Evolutionary conservation across 2,329 filamentous ascomycete genomes (phyloP).

Genomic region (Pseudogymnoascus sp.): DNA sequence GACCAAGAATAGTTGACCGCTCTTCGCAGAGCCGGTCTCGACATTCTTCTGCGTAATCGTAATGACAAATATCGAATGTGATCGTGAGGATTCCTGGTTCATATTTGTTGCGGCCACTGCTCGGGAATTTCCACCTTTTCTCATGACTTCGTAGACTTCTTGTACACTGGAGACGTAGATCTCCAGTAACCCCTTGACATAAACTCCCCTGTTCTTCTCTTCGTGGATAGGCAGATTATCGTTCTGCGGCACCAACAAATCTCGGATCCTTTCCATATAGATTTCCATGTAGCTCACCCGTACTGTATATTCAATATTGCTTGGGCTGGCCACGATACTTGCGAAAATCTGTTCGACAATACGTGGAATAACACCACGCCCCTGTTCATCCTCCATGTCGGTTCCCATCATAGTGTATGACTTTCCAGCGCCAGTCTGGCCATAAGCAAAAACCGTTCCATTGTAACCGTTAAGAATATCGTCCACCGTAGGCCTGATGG

Average conservation of each 20-base stretch:
- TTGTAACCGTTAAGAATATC: constrained; percentile 99
- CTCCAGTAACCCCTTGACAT: constrained; percentile 90
- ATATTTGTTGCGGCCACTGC: constrained; percentile 97
- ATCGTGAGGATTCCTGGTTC: constrained; percentile 97
- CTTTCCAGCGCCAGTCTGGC: constrained; percentile 96
- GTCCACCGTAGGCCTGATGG: constrained; percentile 90
- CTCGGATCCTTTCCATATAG: constrained; percentile 97
- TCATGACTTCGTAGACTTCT: constrained; percentile 95
- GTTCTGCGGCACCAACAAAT: constrained; percentile 85
- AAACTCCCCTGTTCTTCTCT: constrained; percentile 91
- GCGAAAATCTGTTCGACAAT: constrained; percentile 97
- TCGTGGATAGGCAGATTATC: constrained; percentile 98
- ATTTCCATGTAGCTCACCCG: constrained; percentile 99
- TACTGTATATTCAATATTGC: constrained; percentile 97
- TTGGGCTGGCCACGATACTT: constrained; percentile 84
- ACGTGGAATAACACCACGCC: constrained; percentile 89
- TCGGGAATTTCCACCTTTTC: constrained; percentile 79
- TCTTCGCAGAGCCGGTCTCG: constrained; percentile 92
- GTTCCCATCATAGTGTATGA: constrained; percentile 99
- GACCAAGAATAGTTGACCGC: constrained; percentile 92
- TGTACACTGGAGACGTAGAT: constrained; percentile 93
- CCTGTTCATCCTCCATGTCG: constrained; percentile 82
- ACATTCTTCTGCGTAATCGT: constrained; percentile 97
- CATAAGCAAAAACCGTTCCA: constrained; percentile 96
- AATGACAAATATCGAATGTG: constrained; percentile 96